A percentile compares a stretch with the other conserved stretches of the same genome.
Conservation (phyloP, 257 asterid genomes). For the Knoxia roxburghii region DNA sequence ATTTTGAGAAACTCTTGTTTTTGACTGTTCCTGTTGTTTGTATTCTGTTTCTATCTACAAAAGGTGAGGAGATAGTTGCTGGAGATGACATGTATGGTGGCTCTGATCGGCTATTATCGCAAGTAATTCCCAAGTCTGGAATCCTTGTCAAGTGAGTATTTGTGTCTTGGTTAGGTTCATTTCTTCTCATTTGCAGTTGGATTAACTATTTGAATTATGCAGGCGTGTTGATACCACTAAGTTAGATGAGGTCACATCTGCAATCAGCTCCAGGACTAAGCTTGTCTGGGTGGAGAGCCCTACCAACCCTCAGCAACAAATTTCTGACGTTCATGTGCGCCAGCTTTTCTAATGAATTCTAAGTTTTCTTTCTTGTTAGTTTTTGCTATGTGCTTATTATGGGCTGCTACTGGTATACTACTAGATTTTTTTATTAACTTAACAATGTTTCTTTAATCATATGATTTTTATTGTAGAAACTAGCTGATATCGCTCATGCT, state of each 20-base stretch:
- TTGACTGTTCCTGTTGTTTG: background rate
- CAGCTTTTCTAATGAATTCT: constrained; percentile 1
- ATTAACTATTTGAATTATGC: constrained; percentile 17
- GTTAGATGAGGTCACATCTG: constrained; percentile 65
- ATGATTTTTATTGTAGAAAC: constrained; percentile 44
- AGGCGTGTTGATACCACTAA: constrained; percentile 90
- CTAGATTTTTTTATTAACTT: background rate
- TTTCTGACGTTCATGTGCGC: constrained; percentile 78
- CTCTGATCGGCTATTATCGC: constrained; percentile 86
- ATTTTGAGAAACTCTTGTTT: background rate
- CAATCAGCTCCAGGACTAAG: constrained; percentile 64
- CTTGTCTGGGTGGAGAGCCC: constrained; percentile 99
- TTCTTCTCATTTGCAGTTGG: constrained; percentile 2
- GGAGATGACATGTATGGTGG: constrained; percentile 98
- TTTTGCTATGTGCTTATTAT: constrained; percentile 3
- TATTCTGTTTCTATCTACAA: constrained; percentile 9
- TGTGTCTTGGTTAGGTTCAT: constrained; percentile 7
- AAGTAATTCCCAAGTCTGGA: constrained; percentile 78
- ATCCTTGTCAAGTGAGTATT: constrained; percentile 65
- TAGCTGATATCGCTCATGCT: constrained; percentile 80
- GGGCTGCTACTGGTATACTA: constrained; percentile 2
- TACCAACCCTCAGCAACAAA: constrained; percentile 93
- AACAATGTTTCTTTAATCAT: background rate
- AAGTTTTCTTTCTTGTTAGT: background rate
- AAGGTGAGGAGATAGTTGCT: constrained; percentile 88